A percentile compares a stretch with the other conserved stretches of the same genome.
Evolutionary conservation across 2,329 filamentous ascomycete species (phyloP).

Genomic region (Pseudocercospora fijiensis): DNA sequence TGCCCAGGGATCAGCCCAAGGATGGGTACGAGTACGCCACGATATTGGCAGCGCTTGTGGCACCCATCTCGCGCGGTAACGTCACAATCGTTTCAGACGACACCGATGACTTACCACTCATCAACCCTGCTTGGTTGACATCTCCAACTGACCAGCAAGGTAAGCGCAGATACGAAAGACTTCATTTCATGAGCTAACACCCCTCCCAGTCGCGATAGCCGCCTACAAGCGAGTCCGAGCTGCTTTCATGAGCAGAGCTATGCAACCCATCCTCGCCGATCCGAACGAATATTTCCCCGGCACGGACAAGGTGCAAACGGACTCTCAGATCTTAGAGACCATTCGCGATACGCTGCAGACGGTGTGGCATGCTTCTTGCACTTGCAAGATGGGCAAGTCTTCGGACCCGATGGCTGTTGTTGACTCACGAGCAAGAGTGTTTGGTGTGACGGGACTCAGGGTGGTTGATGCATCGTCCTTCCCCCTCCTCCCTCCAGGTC

Average conservation of each 20-base stretch:
- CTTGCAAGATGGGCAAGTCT: slow-evolving; percentile 55
- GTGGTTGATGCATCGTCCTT: slow-evolving; percentile 13
- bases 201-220: slow-evolving; percentile 32
- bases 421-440: slow-evolving; percentile 38
- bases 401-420: slow-evolving; percentile 53
- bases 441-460: slow-evolving; percentile 21
- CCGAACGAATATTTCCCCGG: slow-evolving; percentile 21
- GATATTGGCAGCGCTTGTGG: slow-evolving; percentile 34
- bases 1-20: slow-evolving; percentile 27
- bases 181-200: slow-evolving; percentile 27
- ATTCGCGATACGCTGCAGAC: slow-evolving; percentile 11
- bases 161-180: slow-evolving; percentile 26
- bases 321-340: slow-evolving; percentile 11
- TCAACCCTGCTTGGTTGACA: slow-evolving; percentile 42
- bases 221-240: slow-evolving; percentile 33
- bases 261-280: slow-evolving; percentile 21
- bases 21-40: slow-evolving; percentile 38
- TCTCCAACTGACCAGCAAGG: slow-evolving; percentile 8
- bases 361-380: slow-evolving; percentile 45
- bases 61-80: slow-evolving; percentile 39
- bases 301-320: slow-evolving; percentile 6
- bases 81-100: slow-evolving; percentile 38
- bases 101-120: slow-evolving; percentile 32
- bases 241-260: slow-evolving; percentile 28
- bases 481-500: slow-evolving; percentile 14